These are phyloP conservation scores for Lentinula edodes DNA, from an alignment of 768 basidiomycete species.

Conservation along the genomic window DNA sequence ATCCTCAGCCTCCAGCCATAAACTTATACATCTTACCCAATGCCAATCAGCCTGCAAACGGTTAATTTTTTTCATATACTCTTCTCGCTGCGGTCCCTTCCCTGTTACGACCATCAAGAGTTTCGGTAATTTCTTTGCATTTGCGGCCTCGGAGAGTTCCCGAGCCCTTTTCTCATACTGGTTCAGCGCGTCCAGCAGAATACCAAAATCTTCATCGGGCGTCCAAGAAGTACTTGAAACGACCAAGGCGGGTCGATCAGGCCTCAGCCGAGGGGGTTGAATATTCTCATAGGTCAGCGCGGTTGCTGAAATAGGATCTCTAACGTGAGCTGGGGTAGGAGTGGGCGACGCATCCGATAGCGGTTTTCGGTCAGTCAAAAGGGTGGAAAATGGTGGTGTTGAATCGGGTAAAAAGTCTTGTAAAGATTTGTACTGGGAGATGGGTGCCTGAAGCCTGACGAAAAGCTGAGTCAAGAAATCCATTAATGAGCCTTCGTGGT, in stretches of 20 bases:
- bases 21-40: slow-evolving; percentile 71
- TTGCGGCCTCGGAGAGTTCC: slow-evolving; percentile 13
- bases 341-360: slow-evolving; percentile 9
- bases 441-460: slow-evolving; percentile 29
- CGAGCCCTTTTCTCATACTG: slow-evolving; percentile 61
- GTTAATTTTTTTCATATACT: slow-evolving; percentile 70
- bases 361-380: slow-evolving; percentile 47
- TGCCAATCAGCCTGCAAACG: slow-evolving; percentile 63
- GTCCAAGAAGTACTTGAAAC: slow-evolving; percentile 98
- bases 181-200: slow-evolving; percentile 72
- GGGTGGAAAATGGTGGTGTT: slow-evolving; percentile 51
- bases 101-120: slow-evolving; percentile 85
- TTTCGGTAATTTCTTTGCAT: slow-evolving; percentile 50
- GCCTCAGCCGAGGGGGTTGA: slow-evolving; percentile 43
- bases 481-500: background rate
- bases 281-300: slow-evolving; percentile 28
- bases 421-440: slow-evolving; percentile 13
- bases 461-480: slow-evolving; percentile 36
- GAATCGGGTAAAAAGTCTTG: slow-evolving; percentile 47
- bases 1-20: slow-evolving; percentile 88
- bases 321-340: slow-evolving; percentile 11
- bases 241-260: slow-evolving; percentile 78
- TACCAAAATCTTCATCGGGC: slow-evolving; percentile 89
- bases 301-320: slow-evolving; percentile 19
- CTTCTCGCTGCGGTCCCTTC: slow-evolving; percentile 71